These are phyloP conservation scores for Pythium vanterpoolii DNA, from an alignment of 352 stramenopile species.

Conservation along the genomic window DNA sequence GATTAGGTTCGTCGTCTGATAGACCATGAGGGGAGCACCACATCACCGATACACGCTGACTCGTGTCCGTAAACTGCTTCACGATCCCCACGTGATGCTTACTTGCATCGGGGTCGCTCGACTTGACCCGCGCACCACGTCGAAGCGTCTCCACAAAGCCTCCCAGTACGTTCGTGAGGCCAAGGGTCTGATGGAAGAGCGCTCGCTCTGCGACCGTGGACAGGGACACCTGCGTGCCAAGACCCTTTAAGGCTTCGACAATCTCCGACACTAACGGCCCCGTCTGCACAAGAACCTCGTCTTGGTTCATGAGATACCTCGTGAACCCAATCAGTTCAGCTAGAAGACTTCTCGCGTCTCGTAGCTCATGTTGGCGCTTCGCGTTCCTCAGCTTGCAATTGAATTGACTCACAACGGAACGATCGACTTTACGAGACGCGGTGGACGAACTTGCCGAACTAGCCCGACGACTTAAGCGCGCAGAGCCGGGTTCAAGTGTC, in stretches of 20 bases:
- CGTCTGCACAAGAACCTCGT: not conserved
- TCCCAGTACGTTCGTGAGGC: conserved; percentile 15
- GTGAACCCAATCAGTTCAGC: conserved; percentile 19
- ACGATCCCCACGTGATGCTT: conserved; percentile 7
- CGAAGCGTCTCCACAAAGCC: conserved; percentile 20
- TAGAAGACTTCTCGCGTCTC: not conserved
- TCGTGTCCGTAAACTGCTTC: conserved; percentile 4
- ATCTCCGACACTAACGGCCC: not conserved
- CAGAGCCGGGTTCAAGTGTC: conserved; percentile 43
- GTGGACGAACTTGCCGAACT: conserved; percentile 14
- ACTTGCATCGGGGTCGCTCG: not conserved
- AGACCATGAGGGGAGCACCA: not conserved
- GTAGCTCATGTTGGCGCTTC: not conserved
- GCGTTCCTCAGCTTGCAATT: conserved; percentile 22
- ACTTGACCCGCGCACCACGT: conserved; percentile 4
- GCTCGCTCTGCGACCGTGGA: conserved; percentile 2
- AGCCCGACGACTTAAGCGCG: conserved; percentile 37
- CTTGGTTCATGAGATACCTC: conserved; percentile 4
- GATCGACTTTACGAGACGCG: conserved; percentile 29
- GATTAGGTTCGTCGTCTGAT: not conserved
- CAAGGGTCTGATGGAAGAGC: conserved; percentile 15
- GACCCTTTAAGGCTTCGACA: conserved; percentile 1
- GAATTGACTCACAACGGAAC: conserved; percentile 37
- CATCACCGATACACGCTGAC: conserved; percentile 2
- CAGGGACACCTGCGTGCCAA: not conserved